Percentiles rank a stretch among this genome's conserved stretches.
Conservation (phyloP, 2,329 filamentous ascomycete species). For the Monosporascus sp. region DNA sequence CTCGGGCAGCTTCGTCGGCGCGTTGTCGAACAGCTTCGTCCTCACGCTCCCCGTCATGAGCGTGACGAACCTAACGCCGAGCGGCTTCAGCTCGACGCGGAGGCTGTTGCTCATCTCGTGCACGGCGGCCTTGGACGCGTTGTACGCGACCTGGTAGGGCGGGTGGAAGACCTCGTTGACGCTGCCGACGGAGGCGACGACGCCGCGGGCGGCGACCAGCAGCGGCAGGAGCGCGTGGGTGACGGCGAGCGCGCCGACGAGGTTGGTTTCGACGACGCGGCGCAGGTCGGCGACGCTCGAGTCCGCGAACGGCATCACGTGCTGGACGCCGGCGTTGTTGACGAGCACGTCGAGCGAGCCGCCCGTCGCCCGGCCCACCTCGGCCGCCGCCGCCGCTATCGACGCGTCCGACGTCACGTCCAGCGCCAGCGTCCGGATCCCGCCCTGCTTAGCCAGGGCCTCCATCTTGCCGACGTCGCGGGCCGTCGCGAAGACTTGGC, state of each 20-base stretch:
- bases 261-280: conserved; percentile 20
- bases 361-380: conserved; percentile 9
- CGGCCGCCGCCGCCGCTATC: conserved; percentile 12
- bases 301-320: conserved; percentile 19
- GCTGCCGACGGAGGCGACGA: conserved; percentile 22
- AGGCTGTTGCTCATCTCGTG: conserved; percentile 17
- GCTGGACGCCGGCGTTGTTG: conserved; percentile 21
- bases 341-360: conserved; percentile 19
- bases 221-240: conserved; percentile 27
- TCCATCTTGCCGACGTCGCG: conserved; percentile 20
- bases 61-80: conserved; percentile 26
- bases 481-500: conserved; percentile 11
- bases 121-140: conserved; percentile 25
- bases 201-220: conserved; percentile 16
- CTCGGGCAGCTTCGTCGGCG: conserved; percentile 19
- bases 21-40: conserved; percentile 22
- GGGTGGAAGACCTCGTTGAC: conserved; percentile 25
- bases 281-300: conserved; percentile 10
- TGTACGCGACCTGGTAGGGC: conserved; percentile 25
- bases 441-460: conserved; percentile 12
- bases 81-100: conserved; percentile 25
- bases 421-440: conserved; percentile 20
- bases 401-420: conserved; percentile 24
- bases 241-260: conserved; percentile 24
- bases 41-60: conserved; percentile 25